Evolutionary conservation across 2,329 filamentous ascomycete species (phyloP), one percentile per base, ranked within the genome.

Genomic region (Fonsecaea monophora): DNA sequence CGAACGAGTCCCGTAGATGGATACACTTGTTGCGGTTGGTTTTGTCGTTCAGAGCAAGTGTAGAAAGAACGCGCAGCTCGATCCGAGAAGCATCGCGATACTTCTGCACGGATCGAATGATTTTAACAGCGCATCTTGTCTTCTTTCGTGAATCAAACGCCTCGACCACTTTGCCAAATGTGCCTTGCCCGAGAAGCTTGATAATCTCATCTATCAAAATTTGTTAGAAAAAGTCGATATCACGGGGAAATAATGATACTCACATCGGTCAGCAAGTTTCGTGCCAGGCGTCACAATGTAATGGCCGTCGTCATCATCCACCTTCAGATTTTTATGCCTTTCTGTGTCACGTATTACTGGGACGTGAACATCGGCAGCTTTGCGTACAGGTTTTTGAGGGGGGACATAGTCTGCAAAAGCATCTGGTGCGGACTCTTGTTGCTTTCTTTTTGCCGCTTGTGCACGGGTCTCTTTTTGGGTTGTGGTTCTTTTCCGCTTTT

Each of bases 101-200:
- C 78, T 99, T 99, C 76, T 97, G 95, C 12, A 99, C 95, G 0
- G 95, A 97, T 73, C 95, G 90, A 72, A 99, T 98, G 78, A 99
- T 96, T 79, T 99, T 99, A 79, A 99, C 92, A 38, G 95, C 95
- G 72, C 96, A 96, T 77, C 94, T 92, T 72, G 85, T 86, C 67
- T 90, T 90, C 70, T 89, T 89, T 74, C 87, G 86, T 68, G 87
- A 87, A 77, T 99, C 95, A 73, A 87, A 89, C 60, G 95, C 95
- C 78, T 97, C 91, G 18, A 99, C 95, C 15, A 99, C 95, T 79
- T 99, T 99, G 76, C 95, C 95, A 77, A 99, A 99, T 0, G 95
- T 99, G 70, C 95, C 95, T 80, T 99, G 95, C 25, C 95, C 95
- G 12, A 99, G 89, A 34, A 98, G 85, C 73, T 92, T 93, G 68